A percentile compares a stretch with the other conserved stretches of the same genome.
These are phyloP conservation scores for Mycena kentingensis DNA, from an alignment of 768 basidiomycete genomes.

Conservation along the genomic window DNA sequence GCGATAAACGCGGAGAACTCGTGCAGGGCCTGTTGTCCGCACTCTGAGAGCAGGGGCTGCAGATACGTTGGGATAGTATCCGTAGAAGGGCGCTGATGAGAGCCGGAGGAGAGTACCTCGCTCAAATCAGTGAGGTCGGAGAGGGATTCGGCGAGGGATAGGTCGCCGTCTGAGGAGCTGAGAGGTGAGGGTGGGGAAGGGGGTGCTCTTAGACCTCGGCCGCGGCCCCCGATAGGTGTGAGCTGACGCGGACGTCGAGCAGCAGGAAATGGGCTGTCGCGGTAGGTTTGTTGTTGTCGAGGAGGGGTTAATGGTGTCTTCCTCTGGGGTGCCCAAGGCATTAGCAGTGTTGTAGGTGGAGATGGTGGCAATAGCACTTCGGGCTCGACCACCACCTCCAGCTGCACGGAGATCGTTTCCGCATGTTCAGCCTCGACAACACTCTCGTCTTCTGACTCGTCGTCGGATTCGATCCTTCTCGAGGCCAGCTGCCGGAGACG, in stretches of 20 bases:
- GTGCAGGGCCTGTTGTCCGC: conserved; percentile 65
- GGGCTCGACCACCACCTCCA: background rate
- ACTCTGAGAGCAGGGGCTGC: conserved; percentile 67
- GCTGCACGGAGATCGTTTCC: background rate
- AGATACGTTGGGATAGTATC: conserved; percentile 55
- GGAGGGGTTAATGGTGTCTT: background rate
- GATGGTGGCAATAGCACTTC: background rate
- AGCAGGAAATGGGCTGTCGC: conserved; percentile 42
- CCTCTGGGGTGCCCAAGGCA: background rate
- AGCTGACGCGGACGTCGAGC: conserved; percentile 66
- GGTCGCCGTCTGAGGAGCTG: conserved; percentile 53
- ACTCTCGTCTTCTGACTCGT: background rate
- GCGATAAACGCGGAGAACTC: conserved; percentile 86
- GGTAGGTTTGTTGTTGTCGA: conserved; percentile 25
- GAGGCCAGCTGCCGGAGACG: conserved; percentile 23
- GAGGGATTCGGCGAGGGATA: conserved; percentile 50
- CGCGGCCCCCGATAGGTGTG: conserved; percentile 59
- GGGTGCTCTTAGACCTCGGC: conserved; percentile 43
- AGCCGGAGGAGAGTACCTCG: conserved; percentile 32
- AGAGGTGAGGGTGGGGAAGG: conserved; percentile 59
- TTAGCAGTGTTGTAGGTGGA: background rate
- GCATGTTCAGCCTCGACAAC: conserved; percentile 8
- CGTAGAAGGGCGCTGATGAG: conserved; percentile 20
- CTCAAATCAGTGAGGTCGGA: conserved; percentile 48
- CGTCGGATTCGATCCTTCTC: conserved; percentile 9